Conservation (phyloP, 805 yeast genomes). For the Barnettozyma populi region DNA sequence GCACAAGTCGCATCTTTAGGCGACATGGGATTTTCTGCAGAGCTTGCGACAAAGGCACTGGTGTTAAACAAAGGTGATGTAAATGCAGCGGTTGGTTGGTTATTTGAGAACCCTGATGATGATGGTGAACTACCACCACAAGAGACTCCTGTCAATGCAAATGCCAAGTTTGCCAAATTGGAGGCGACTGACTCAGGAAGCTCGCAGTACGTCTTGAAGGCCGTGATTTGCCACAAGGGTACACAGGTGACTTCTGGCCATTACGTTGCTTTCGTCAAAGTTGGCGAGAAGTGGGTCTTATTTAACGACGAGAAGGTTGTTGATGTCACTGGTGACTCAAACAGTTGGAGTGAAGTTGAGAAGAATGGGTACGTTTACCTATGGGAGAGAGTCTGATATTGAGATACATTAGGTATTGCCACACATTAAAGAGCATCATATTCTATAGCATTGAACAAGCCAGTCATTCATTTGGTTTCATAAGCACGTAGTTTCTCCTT, state of each 20-base stretch:
- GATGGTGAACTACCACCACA: constrained; percentile 47
- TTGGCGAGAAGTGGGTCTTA: constrained; percentile 52
- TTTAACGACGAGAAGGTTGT: constrained; percentile 88
- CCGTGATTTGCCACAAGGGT: constrained; percentile 82
- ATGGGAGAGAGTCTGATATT: constrained; percentile 16
- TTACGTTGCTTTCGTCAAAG: constrained; percentile 67
- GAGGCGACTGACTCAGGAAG: constrained; percentile 8
- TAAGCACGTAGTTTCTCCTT: constrained; percentile 1
- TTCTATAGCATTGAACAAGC: background rate
- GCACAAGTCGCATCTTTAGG: constrained; percentile 43
- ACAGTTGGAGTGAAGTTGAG: constrained; percentile 29
- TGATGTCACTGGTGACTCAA: constrained; percentile 35
- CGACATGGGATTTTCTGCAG: constrained; percentile 73
- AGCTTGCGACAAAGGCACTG: constrained; percentile 71
- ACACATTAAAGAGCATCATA: background rate
- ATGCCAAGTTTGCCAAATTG: constrained; percentile 3
- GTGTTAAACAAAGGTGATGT: constrained; percentile 50
- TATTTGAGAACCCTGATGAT: constrained; percentile 77
- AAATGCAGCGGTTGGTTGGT: constrained; percentile 86
- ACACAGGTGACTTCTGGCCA: constrained; percentile 84
- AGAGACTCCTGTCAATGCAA: constrained; percentile 9
- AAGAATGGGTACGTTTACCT: constrained; percentile 44
- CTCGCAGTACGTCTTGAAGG: constrained; percentile 43
- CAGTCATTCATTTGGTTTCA: background rate
- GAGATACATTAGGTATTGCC: background rate